A percentile compares a stretch with the other conserved stretches of the same genome.
These are phyloP conservation scores for Coemansia sp. DNA, from an alignment of 192 early-diverging fungal genomes.

Conservation along the genomic window DNA sequence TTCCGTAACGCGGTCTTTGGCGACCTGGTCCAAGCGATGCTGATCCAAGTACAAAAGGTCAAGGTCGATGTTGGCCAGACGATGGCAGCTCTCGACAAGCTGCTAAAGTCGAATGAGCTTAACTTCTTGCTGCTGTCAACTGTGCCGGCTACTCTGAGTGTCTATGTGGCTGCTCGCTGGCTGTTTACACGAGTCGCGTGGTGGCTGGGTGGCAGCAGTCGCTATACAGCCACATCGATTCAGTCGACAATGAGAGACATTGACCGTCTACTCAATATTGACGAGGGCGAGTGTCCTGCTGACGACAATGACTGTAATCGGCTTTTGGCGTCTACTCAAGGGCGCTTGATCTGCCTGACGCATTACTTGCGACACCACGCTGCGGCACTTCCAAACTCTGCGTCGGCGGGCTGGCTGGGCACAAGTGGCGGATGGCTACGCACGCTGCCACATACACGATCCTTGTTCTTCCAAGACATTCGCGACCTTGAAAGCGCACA, in stretches of 20 bases:
- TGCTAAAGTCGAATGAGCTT: slow-evolving; percentile 92
- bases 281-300: slow-evolving; percentile 15
- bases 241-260: slow-evolving; percentile 62
- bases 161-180: slow-evolving; percentile 58
- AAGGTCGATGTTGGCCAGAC: slow-evolving; percentile 93
- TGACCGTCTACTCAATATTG: slow-evolving; percentile 62
- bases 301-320: not conserved
- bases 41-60: slow-evolving; percentile 91
- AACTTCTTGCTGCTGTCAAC: slow-evolving; percentile 92
- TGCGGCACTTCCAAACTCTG: slow-evolving; percentile 30
- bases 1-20: slow-evolving; percentile 62
- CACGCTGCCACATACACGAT: slow-evolving; percentile 59
- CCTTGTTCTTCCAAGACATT: slow-evolving; percentile 78
- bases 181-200: slow-evolving; percentile 38
- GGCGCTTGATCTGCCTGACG: slow-evolving; percentile 50
- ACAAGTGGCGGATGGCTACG: slow-evolving; percentile 30
- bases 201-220: slow-evolving; percentile 46
- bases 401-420: slow-evolving; percentile 24
- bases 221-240: slow-evolving; percentile 55
- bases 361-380: slow-evolving; percentile 68
- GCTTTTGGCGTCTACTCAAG: slow-evolving; percentile 26
- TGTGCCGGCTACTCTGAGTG: slow-evolving; percentile 69
- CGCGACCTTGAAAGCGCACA: slow-evolving; percentile 72
- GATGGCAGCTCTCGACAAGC: slow-evolving; percentile 90
- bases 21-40: slow-evolving; percentile 70